Evolutionary conservation across 495 filamentous ascomycete genomes (phyloP).

Genomic region (Aspergillus hancockii): DNA sequence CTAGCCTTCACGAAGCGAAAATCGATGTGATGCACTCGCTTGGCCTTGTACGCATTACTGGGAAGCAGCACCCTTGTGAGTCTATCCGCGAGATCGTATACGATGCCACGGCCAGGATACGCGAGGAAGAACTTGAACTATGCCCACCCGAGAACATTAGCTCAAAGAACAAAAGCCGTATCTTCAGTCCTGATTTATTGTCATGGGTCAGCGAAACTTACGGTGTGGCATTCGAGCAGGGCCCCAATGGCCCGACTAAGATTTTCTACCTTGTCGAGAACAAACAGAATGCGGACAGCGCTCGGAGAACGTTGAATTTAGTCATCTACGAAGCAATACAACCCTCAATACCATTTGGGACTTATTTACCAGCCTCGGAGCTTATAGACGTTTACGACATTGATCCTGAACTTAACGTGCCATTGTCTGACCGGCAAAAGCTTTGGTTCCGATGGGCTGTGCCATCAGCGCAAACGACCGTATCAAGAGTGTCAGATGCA

Average conservation of each 20-base stretch:
- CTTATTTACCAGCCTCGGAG: constrained; percentile 36
- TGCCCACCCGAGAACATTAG: constrained; percentile 11
- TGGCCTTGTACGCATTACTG: constrained; percentile 43
- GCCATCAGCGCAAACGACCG: constrained; percentile 23
- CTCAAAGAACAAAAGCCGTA: constrained; percentile 12
- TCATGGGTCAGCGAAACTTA: constrained; percentile 38
- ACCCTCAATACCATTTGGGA: constrained; percentile 33
- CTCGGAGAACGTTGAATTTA: constrained; percentile 38
- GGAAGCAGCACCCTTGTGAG: constrained; percentile 36
- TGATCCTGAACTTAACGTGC: constrained; percentile 19
- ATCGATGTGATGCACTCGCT: constrained; percentile 41
- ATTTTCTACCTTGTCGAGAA: constrained; percentile 40
- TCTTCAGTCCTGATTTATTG: constrained; percentile 29
- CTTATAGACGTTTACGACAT: constrained; percentile 23
- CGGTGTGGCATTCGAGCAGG: constrained; percentile 28
- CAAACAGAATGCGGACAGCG: constrained; percentile 32
- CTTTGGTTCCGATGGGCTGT: constrained; percentile 46
- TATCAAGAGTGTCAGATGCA: constrained; percentile 13
- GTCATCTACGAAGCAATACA: constrained; percentile 25
- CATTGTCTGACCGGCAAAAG: constrained; percentile 38
- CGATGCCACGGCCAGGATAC: constrained; percentile 39
- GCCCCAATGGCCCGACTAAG: constrained; percentile 17
- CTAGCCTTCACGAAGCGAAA: constrained; percentile 38
- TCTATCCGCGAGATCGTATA: constrained; percentile 42
- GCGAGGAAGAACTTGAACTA: constrained; percentile 28